Evolutionary conservation across 768 basidiomycete species (phyloP).

Genomic region (Floccularia luteovirens): DNA sequence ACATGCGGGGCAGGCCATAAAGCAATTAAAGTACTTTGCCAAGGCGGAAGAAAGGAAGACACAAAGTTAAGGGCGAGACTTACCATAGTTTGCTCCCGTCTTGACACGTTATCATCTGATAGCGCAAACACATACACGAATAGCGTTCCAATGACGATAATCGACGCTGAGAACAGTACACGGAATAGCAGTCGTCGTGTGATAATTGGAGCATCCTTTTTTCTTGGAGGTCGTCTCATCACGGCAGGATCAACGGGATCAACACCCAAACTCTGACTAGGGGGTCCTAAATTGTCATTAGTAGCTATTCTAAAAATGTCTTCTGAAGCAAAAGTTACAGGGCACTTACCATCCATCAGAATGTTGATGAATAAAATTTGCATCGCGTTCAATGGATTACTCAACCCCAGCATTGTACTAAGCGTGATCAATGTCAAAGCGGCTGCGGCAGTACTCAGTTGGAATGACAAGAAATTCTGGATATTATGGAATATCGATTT

Average conservation of each 20-base stretch:
- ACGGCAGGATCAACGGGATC: slow-evolving; percentile 92
- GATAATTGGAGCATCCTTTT: slow-evolving; percentile 87
- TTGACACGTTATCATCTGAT: slow-evolving; percentile 75
- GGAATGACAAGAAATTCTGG: slow-evolving; percentile 96
- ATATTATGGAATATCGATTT: slow-evolving; percentile 99
- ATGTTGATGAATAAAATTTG: slow-evolving; percentile 99
- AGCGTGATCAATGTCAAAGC: slow-evolving; percentile 93
- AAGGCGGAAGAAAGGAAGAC: not conserved
- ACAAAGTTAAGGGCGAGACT: slow-evolving; percentile 17
- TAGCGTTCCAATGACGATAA: slow-evolving; percentile 85
- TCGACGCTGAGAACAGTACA: slow-evolving; percentile 87
- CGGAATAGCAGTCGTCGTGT: slow-evolving; percentile 63
- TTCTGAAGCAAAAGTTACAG: slow-evolving; percentile 2
- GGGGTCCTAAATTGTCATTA: slow-evolving; percentile 77
- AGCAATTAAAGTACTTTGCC: not conserved
- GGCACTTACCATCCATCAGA: slow-evolving; percentile 82
- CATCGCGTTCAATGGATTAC: slow-evolving; percentile 95
- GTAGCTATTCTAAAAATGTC: too few relatives aligned
- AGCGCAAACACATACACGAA: slow-evolving; percentile 83
- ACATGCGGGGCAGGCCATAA: slow-evolving; percentile 1
- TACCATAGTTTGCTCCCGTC: slow-evolving; percentile 95
- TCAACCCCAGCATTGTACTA: slow-evolving; percentile 82
- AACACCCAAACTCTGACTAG: slow-evolving; percentile 92
- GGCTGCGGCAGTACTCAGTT: slow-evolving; percentile 95
- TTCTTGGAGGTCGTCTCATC: slow-evolving; percentile 89